Percentiles rank a stretch among this genome's conserved stretches.
These are phyloP conservation scores for Manihot esculenta DNA, from an alignment of 441 rosid species.

Conservation along the genomic window DNA sequence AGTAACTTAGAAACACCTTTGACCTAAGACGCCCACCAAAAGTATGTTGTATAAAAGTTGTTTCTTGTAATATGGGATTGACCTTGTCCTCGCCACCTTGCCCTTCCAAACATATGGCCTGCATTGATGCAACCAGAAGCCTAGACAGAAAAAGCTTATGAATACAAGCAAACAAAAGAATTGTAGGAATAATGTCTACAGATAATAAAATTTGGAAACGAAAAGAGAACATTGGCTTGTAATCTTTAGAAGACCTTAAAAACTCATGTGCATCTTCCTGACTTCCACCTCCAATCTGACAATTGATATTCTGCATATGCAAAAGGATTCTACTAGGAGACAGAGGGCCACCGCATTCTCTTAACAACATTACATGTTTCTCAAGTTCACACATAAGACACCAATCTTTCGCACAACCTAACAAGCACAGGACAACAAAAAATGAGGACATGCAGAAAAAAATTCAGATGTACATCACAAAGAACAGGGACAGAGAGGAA, in stretches of 20 bases:
- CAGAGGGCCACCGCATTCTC: constrained; percentile 65
- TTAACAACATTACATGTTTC: constrained; percentile 67
- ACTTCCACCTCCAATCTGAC: constrained; percentile 81
- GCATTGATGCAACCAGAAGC: constrained; percentile 80
- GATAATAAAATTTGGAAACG: constrained; percentile 6
- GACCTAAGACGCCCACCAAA: constrained; percentile 84
- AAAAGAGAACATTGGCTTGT: constrained; percentile 12
- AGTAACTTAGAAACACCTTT: constrained; percentile 45
- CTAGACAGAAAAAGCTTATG: constrained; percentile 34
- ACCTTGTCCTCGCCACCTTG: constrained; percentile 79
- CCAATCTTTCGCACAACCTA: constrained; percentile 73
- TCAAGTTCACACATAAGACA: constrained; percentile 92
- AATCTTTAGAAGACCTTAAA: constrained; percentile 49
- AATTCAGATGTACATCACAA: background rate
- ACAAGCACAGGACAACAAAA: constrained; percentile 13
- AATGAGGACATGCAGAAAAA: constrained; percentile 13
- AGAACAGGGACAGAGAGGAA: constrained; percentile 16
- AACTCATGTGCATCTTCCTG: constrained; percentile 96
- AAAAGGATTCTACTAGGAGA: constrained; percentile 68
- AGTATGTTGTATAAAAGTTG: constrained; percentile 79
- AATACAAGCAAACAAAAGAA: background rate
- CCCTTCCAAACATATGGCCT: constrained; percentile 77
- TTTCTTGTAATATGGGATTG: constrained; percentile 66
- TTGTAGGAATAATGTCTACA: background rate
- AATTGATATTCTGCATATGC: constrained; percentile 59